These are phyloP conservation scores for Alternaria brassicicola DNA, from an alignment of 2,329 filamentous ascomycete genomes.

Conservation along the genomic window DNA sequence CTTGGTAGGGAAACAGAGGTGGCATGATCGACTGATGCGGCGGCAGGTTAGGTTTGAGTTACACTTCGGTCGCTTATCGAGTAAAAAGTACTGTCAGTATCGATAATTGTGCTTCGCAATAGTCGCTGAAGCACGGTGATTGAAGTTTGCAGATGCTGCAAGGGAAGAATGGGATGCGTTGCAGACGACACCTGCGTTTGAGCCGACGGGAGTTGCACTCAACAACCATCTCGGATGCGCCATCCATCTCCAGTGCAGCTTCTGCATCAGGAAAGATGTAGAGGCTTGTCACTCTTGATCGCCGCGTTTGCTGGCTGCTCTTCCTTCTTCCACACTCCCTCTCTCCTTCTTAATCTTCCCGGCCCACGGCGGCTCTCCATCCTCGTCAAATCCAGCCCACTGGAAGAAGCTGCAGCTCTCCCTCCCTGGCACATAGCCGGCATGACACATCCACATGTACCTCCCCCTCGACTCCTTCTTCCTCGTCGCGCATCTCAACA, in stretches of 20 bases:
- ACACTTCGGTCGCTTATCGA: neutral
- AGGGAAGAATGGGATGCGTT: neutral
- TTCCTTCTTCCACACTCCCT: neutral
- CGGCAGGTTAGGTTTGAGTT: neutral
- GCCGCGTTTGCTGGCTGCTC: neutral
- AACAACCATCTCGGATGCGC: neutral
- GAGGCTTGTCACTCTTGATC: neutral
- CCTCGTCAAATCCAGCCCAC: conserved; percentile 59
- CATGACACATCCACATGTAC: conserved; percentile 96
- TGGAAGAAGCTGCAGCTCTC: conserved; percentile 49
- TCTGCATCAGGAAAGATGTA: neutral
- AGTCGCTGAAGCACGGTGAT: neutral
- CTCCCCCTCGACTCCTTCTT: conserved; percentile 76
- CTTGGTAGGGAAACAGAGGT: conserved; percentile 4
- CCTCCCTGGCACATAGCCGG: conserved; percentile 71
- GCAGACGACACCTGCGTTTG: neutral
- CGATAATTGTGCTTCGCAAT: neutral
- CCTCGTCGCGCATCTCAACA: conserved; percentile 78
- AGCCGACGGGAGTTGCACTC: neutral
- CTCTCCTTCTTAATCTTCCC: neutral
- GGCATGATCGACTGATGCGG: neutral
- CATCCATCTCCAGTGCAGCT: neutral
- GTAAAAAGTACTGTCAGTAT: neutral
- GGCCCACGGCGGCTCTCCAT: conserved; percentile 76
- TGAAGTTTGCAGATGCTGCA: neutral